Percentiles rank a stretch among this genome's conserved stretches.
These are phyloP conservation scores for Pyrus communis DNA, from an alignment of 306 rosid genomes.

Conservation along the genomic window DNA sequence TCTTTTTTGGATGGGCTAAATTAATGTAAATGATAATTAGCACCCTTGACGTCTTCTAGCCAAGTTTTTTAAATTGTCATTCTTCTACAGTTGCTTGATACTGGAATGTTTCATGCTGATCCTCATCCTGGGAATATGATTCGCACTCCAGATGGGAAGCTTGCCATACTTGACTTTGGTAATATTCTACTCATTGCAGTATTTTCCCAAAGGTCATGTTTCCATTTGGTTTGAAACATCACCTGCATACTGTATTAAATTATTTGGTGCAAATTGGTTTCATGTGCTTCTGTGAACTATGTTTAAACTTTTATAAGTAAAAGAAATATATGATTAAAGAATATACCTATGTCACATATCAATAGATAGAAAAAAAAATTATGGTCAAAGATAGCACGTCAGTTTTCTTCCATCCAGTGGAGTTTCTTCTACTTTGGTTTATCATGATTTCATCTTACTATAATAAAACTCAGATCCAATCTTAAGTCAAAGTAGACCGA, in stretches of 20 bases:
- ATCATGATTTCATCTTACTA: not conserved
- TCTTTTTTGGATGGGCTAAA: not conserved
- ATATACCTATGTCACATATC: not conserved
- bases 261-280: not conserved
- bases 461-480: not conserved
- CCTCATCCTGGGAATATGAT: slow-evolving; percentile 99
- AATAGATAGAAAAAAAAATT: not conserved
- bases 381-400: not conserved
- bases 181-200: slow-evolving; percentile 24
- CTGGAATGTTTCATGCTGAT: slow-evolving; percentile 96
- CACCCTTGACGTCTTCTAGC: not conserved
- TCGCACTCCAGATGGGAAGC: slow-evolving; percentile 98
- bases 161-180: slow-evolving; percentile 97
- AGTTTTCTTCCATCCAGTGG: not conserved
- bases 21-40: not conserved
- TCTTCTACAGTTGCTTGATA: slow-evolving; percentile 75
- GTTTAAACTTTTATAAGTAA: not conserved
- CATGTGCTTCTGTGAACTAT: not conserved
- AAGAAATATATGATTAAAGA: not conserved
- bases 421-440: not conserved
- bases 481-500: not conserved
- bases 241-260: not conserved
- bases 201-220: slow-evolving; percentile 17
- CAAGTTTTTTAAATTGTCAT: slow-evolving; percentile 10
- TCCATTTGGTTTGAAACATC: not conserved